Percentiles rank a stretch among this genome's conserved stretches.
Conservation (phyloP, 2,329 filamentous ascomycete genomes). For the Neonectria magnoliae region DNA sequence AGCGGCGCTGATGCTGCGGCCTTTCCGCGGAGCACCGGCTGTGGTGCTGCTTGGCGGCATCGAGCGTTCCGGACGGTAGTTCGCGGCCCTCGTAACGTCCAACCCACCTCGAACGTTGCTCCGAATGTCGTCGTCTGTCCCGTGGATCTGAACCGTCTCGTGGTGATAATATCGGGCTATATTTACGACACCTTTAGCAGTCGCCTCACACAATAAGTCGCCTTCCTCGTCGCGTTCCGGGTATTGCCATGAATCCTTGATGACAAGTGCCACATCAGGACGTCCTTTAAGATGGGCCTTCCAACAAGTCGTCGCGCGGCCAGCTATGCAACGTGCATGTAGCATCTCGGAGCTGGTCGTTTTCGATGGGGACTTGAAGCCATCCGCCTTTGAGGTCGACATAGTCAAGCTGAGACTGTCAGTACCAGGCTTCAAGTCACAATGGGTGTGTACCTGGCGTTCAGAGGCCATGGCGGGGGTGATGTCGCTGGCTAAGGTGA, state of each 20-base stretch:
- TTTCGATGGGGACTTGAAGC: too few relatives aligned
- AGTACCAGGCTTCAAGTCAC: too few relatives aligned
- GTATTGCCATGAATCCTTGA: conserved; percentile 59
- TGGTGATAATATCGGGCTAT: conserved; percentile 55
- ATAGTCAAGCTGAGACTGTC: too few relatives aligned
- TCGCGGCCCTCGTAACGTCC: conserved; percentile 47
- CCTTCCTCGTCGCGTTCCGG: conserved; percentile 54
- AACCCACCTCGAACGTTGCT: conserved; percentile 45
- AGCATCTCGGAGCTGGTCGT: too few relatives aligned
- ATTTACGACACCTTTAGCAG: conserved; percentile 48
- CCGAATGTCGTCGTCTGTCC: conserved; percentile 47
- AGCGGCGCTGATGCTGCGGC: conserved; percentile 34
- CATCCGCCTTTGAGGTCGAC: too few relatives aligned
- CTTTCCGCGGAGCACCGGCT: conserved; percentile 26
- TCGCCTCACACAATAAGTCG: conserved; percentile 50
- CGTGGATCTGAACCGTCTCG: conserved; percentile 49
- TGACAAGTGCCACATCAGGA: conserved; percentile 46
- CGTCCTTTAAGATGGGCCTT: conserved; percentile 52
- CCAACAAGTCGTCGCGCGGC: conserved; percentile 56
- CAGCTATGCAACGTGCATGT: conserved; percentile 46
- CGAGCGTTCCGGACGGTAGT: conserved; percentile 41
- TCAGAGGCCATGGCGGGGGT: too few relatives aligned
- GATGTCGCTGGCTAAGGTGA: too few relatives aligned
- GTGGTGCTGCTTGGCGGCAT: conserved; percentile 18
- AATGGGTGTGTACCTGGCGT: too few relatives aligned